phyloP scores from a whole-genome alignment of 2,329 filamentous ascomycete genomes.

The Ramularia collo-cygni region DNA sequence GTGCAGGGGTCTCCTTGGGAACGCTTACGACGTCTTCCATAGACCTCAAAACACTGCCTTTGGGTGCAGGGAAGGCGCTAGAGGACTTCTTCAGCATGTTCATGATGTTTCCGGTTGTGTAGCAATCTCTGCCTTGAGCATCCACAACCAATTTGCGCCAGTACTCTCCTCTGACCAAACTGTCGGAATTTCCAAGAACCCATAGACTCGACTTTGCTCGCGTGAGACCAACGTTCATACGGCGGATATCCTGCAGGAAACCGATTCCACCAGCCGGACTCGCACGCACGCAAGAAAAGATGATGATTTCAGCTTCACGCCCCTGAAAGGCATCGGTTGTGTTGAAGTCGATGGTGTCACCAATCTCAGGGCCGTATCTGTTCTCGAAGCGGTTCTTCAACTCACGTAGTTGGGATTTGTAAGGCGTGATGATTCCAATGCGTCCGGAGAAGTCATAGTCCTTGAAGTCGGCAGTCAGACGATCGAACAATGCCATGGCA shows the following conservation, averaged over 20 bases:
- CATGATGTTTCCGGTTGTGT: constrained; percentile 62
- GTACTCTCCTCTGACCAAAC: constrained; percentile 78
- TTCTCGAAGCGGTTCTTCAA: constrained; percentile 67
- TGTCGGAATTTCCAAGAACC: constrained; percentile 88
- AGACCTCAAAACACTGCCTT: constrained; percentile 12
- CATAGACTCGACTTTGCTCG: constrained; percentile 94
- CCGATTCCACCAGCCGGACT: constrained; percentile 90
- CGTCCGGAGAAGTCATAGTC: constrained; percentile 54
- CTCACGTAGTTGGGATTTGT: constrained; percentile 84
- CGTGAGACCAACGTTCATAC: constrained; percentile 98
- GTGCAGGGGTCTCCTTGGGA: neutral
- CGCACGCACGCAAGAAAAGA: constrained; percentile 96
- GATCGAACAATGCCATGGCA: constrained; percentile 75
- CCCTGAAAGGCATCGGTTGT: constrained; percentile 98
- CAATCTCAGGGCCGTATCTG: constrained; percentile 67
- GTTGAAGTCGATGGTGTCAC: constrained; percentile 86
- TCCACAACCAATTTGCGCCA: constrained; percentile 85
- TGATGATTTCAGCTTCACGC: constrained; percentile 94
- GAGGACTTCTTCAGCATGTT: constrained; percentile 50
- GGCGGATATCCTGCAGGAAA: constrained; percentile 95
- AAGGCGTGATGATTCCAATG: constrained; percentile 95
- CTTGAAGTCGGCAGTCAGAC: constrained; percentile 63
- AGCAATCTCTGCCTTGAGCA: constrained; percentile 65
- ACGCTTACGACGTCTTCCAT: constrained; percentile 20
- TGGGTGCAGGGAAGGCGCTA: constrained; percentile 30